Evolutionary conservation across 495 filamentous ascomycete species (phyloP).

Genomic region (Annulohypoxylon nitens): DNA sequence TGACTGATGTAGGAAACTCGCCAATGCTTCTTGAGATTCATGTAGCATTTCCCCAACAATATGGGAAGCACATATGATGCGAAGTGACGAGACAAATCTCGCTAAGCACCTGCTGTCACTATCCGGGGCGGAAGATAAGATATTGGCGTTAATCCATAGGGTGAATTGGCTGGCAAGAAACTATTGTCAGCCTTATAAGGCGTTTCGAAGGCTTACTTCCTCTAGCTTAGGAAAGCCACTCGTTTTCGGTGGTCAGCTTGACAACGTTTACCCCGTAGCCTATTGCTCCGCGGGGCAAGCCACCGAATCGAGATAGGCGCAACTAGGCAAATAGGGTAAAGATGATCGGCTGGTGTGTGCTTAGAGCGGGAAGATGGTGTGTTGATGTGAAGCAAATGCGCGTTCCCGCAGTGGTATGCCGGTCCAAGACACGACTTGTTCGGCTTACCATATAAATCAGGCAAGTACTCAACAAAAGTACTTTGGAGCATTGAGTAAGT

Average conservation of each 20-base stretch:
- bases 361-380: constrained; percentile 21
- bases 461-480: constrained; percentile 20
- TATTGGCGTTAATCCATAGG: constrained; percentile 1
- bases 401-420: constrained; percentile 38
- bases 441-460: constrained; percentile 34
- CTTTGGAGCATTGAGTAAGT: constrained; percentile 3
- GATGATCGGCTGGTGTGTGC: constrained; percentile 25
- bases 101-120: background rate
- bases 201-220: constrained; percentile 1
- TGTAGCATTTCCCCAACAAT: constrained; percentile 18
- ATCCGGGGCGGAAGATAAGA: constrained; percentile 2
- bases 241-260: constrained; percentile 33
- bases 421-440: constrained; percentile 34
- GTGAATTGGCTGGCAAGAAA: background rate
- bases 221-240: constrained; percentile 18
- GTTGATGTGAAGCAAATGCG: constrained; percentile 30
- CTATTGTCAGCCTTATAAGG: constrained; percentile 37
- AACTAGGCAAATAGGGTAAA: constrained; percentile 34
- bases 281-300: constrained; percentile 15
- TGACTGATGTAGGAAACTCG: constrained; percentile 23
- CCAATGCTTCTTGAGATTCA: constrained; percentile 13
- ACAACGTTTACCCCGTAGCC: constrained; percentile 24
- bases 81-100: constrained; percentile 10
- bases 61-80: constrained; percentile 12
- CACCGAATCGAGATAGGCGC: constrained; percentile 10